Evolutionary conservation across 257 asterid species (phyloP), one percentile per base, ranked within the genome.

Genomic region (Forsythia viridissima): DNA sequence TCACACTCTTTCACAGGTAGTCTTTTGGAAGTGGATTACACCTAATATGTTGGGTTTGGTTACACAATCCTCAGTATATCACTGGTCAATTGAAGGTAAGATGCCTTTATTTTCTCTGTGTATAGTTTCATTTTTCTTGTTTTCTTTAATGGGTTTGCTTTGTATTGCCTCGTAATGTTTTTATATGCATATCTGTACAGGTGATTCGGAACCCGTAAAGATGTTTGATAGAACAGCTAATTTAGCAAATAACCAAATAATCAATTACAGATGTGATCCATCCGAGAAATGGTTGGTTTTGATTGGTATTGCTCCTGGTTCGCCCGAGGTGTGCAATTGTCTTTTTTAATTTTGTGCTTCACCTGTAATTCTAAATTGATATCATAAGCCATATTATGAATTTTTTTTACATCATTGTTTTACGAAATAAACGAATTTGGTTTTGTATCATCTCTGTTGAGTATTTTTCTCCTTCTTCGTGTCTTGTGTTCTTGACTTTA

Each of bases 261-360:
- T 93, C 83, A 96, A 92, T 85, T 96, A 96, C 83, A 88, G 93
- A 75, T 93, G 99, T 6, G 99, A 96, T 80, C 97, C 98, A 82
- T 88, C 99, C 76, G 99, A 93, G 85, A 93, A 96, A 83, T 96
- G 98, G 98, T 83, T 96, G 98, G 97, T 93, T 82, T 83, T 96
- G 91, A 90, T 93, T 81, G 99, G 99, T 52, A 93, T 92, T 73
- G 98, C 98, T 75, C 98, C 98, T 82, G 99, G 99, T 75, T 90
- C 96, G 39, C 85, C 98, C 1, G 99, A 96, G 97, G 99, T 96
- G 77, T 61, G 88, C 84, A 79, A 61, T 75, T 80, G 24, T n/a
- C 16, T 15, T 55, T 3, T 15, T 55, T n/a, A 18, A 15, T 18
- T 55, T 55, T 15, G 8, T 55, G 10, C 5, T 55, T 18, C 65